Conservation (phyloP, 2,329 filamentous ascomycete species). For the Pyrenochaeta sp. region DNA sequence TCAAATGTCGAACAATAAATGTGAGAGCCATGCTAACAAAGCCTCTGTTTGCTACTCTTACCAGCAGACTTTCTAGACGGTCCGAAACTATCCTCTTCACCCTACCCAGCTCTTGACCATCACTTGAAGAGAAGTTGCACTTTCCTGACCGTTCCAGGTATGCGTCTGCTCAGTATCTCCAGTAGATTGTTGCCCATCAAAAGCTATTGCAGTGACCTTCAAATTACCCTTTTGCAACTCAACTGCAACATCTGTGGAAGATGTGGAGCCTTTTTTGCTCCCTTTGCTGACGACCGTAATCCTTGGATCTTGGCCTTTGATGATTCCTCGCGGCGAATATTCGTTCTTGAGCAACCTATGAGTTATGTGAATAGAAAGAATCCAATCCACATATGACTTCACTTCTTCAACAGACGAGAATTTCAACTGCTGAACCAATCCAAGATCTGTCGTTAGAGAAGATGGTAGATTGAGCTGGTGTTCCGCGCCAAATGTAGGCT, state of each 20-base stretch:
- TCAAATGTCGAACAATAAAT: neutral
- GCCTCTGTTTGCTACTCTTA: neutral
- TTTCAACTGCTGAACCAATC: conserved; percentile 37
- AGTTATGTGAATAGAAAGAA: conserved; percentile 42
- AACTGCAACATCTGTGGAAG: conserved; percentile 32
- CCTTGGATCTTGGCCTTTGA: conserved; percentile 30
- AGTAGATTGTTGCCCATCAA: conserved; percentile 3
- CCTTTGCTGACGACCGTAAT: conserved; percentile 33
- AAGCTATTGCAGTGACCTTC: conserved; percentile 15
- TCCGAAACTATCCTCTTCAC: neutral
- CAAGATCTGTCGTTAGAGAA: conserved; percentile 37
- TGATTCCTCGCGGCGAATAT: conserved; percentile 24
- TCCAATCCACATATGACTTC: conserved; percentile 43
- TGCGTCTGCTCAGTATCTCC: conserved; percentile 25
- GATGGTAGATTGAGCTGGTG: conserved; percentile 43
- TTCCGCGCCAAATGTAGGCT: conserved; percentile 46
- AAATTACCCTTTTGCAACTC: conserved; percentile 28
- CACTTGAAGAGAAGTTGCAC: conserved; percentile 24
- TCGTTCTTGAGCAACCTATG: conserved; percentile 39
- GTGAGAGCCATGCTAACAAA: neutral
- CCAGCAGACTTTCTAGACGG: neutral
- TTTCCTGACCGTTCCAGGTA: conserved; percentile 33
- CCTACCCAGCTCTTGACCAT: conserved; percentile 38
- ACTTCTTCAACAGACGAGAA: conserved; percentile 40
- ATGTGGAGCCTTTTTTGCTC: conserved; percentile 23